phyloP scores from a whole-genome alignment of 176 grass and related monocot genomes.

The Echinochloa phyllopogon region DNA sequence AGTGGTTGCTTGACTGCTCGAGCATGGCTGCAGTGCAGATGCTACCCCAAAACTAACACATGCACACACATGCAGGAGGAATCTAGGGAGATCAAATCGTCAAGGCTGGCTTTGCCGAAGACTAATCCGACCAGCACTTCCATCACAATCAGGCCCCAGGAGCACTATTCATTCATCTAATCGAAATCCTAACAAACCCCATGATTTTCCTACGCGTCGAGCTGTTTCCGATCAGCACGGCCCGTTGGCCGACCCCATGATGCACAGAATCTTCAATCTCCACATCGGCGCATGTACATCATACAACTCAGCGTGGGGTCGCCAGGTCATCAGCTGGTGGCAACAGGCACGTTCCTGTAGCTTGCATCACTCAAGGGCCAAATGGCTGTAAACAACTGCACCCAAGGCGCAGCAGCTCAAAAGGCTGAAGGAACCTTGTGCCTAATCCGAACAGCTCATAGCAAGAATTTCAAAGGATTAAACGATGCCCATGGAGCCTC shows the following conservation, averaged over 20 bases:
- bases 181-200: slow-evolving; percentile 25
- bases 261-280: slow-evolving; percentile 41
- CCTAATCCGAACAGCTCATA: slow-evolving; percentile 15
- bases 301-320: slow-evolving; percentile 40
- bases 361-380: background rate
- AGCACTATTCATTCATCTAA: slow-evolving; percentile 3
- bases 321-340: slow-evolving; percentile 27
- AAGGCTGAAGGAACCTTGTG: background rate
- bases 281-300: slow-evolving; percentile 29
- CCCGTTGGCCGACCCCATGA: background rate
- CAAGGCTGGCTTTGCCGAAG: background rate
- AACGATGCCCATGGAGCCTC: slow-evolving; percentile 1
- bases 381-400: background rate
- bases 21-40: slow-evolving; percentile 22
- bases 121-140: slow-evolving; percentile 1
- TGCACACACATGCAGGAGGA: slow-evolving; percentile 23
- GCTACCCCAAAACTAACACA: slow-evolving; percentile 34
- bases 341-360: slow-evolving; percentile 31
- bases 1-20: background rate
- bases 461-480: background rate
- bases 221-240: slow-evolving; percentile 32
- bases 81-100: slow-evolving; percentile 28
- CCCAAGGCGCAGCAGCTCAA: background rate
- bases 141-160: background rate
- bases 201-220: slow-evolving; percentile 10